Conservation (phyloP, 768 basidiomycete species). For the Podaxis sp. region DNA sequence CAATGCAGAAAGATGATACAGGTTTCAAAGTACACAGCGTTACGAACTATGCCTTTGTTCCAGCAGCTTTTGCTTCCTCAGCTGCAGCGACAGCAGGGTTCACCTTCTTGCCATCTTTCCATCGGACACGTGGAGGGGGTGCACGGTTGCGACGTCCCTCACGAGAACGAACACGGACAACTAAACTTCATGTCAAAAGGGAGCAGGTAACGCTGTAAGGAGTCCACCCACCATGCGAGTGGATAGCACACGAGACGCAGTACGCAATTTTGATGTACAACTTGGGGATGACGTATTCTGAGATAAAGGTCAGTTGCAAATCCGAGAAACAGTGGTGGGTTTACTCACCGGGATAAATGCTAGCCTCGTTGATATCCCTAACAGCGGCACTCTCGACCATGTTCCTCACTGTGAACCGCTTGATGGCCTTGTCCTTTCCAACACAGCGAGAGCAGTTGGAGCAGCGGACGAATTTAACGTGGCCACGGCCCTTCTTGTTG, state of each 20-base stretch:
- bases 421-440: slow-evolving; percentile 99
- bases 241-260: slow-evolving; percentile 99
- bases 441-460: slow-evolving; percentile 99
- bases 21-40: slow-evolving; percentile 1
- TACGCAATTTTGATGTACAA: slow-evolving; percentile 98
- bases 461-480: slow-evolving; percentile 92
- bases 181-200: slow-evolving; percentile 34
- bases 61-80: slow-evolving; percentile 73
- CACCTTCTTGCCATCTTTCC: slow-evolving; percentile 95
- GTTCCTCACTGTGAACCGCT: slow-evolving; percentile 98
- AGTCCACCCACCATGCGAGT: slow-evolving; percentile 81
- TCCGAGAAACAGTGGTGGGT: background rate
- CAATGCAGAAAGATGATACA: slow-evolving; percentile 8
- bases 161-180: slow-evolving; percentile 96
- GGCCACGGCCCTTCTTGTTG: slow-evolving; percentile 99
- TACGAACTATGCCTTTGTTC: slow-evolving; percentile 47
- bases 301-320: slow-evolving; percentile 3
- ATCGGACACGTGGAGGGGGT: slow-evolving; percentile 91
- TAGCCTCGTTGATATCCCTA: slow-evolving; percentile 94
- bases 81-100: slow-evolving; percentile 94
- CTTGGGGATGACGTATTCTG: slow-evolving; percentile 96
- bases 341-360: slow-evolving; percentile 80
- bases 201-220: background rate
- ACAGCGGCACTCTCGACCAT: slow-evolving; percentile 99
- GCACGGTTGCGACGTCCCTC: slow-evolving; percentile 97